Evolutionary conservation across 805 yeast species (phyloP), one percentile per base, ranked within the genome.

Genomic region (Kregervanrija fluxuum): DNA sequence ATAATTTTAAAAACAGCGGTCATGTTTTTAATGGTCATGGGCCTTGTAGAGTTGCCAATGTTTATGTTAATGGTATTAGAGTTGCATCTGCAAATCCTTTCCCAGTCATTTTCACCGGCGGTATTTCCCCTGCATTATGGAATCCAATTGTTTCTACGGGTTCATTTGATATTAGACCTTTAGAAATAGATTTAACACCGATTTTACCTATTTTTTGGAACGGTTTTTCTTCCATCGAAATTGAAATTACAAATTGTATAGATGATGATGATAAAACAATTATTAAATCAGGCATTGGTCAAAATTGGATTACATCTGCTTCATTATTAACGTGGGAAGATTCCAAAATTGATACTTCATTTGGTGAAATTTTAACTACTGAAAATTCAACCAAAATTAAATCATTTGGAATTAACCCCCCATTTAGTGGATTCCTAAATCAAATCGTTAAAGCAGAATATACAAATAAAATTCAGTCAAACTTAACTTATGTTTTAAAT

Each of bases 41-140:
- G 0, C 90, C 95, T 1, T 69, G 80, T 40, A 73, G 96, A 45
- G 67, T 79, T 22, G 68, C 85, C 12, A 78, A 82, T 52, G 77
- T 85, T 4, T 81, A 68, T 50, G 65, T 82, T 38, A 73, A 80
- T 51, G 86, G 75, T 30, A 53, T 69, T 22, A 71, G 82, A 41
- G 74, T 86, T 8, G 82, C 82, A 2, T 66, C 79, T 3, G 74
- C 74, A 30, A 67, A 79, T 22, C 95, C 95, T 2, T 78, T 75
- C 51, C 90, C 91, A 1, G 76, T 80, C 8, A 73, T 88, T 12
- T 88, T 72, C 64, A 79, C 95, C 1, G 95, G 95, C 6, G 95
- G 95, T 2, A 65, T 80, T 32, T 75, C 89, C 1, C 95, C 96
- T 1, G 71, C 82, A 4, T 65, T 87, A 39, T 88, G 96, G 96